A percentile compares a stretch with the other conserved stretches of the same genome.
Conservation (phyloP, 441 rosid genomes). For the Biscutella auriculata region DNA sequence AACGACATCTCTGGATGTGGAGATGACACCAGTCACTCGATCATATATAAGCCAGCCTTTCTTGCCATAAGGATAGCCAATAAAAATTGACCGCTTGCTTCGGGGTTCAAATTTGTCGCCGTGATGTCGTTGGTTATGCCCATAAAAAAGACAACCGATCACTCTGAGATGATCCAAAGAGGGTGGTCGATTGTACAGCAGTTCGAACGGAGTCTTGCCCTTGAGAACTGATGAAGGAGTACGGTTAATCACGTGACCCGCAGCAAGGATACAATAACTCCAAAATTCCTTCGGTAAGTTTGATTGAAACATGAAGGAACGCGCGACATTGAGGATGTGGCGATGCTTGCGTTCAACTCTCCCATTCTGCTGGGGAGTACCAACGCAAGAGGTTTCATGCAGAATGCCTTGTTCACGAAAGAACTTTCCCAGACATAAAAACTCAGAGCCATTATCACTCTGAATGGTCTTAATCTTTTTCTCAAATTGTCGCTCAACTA, state of each 20-base stretch:
- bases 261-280: background rate
- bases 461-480: background rate
- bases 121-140: too few relatives aligned
- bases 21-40: too few relatives aligned
- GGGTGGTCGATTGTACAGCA: background rate
- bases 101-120: too few relatives aligned
- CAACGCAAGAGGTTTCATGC: background rate
- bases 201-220: background rate
- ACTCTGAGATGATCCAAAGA: background rate
- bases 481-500: background rate
- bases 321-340: background rate
- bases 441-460: background rate
- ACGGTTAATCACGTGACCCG: background rate
- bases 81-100: too few relatives aligned
- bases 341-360: background rate
- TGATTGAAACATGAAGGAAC: background rate
- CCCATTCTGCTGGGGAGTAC: background rate
- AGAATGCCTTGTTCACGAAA: background rate
- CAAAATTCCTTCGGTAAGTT: background rate
- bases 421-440: background rate
- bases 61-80: too few relatives aligned
- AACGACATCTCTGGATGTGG: too few relatives aligned
- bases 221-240: background rate
- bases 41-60: too few relatives aligned
- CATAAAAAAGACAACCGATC: background rate